phyloP scores from a whole-genome alignment of 495 filamentous ascomycete genomes.

The Talaromyces liani region DNA sequence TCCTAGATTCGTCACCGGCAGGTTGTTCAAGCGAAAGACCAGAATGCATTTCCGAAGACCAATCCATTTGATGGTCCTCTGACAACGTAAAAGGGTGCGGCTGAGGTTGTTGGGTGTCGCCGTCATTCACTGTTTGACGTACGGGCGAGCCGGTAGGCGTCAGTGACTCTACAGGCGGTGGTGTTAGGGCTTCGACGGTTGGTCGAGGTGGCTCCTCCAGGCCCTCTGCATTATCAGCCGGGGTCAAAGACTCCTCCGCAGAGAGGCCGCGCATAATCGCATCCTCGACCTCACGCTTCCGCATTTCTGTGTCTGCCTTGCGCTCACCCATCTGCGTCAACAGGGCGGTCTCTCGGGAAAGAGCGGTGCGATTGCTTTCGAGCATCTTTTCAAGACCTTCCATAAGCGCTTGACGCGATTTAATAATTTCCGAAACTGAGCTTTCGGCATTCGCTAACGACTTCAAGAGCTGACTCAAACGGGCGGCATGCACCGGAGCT shows the following conservation, averaged over 20 bases:
- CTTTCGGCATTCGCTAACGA: conserved; percentile 84
- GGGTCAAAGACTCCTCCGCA: conserved; percentile 30
- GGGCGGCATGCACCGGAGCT: conserved; percentile 84
- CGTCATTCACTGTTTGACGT: conserved; percentile 8
- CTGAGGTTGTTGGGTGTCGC: conserved; percentile 13
- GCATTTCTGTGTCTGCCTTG: conserved; percentile 59
- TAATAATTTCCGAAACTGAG: conserved; percentile 83
- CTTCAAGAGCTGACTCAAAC: conserved; percentile 79
- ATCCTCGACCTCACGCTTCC: conserved; percentile 81
- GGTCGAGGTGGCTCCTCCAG: conserved; percentile 47
- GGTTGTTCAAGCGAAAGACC: conserved; percentile 2
- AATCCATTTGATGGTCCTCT: conserved; percentile 11
- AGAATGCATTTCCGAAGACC: conserved; percentile 2
- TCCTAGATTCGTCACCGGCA: conserved; percentile 16
- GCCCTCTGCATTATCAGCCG: conserved; percentile 31
- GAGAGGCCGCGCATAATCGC: conserved; percentile 77
- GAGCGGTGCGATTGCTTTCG: conserved; percentile 58
- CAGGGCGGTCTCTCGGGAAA: conserved; percentile 60
- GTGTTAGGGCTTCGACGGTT: conserved; percentile 76
- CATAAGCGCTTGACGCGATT: conserved; percentile 71
- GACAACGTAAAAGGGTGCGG: conserved; percentile 12
- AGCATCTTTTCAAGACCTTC: conserved; percentile 76
- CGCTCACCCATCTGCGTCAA: conserved; percentile 50
- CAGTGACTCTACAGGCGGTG: conserved; percentile 52
- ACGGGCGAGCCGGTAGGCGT: conserved; percentile 38